phyloP scores from a whole-genome alignment of 768 basidiomycete genomes.

The Agaricus sinodeliciosus region DNA sequence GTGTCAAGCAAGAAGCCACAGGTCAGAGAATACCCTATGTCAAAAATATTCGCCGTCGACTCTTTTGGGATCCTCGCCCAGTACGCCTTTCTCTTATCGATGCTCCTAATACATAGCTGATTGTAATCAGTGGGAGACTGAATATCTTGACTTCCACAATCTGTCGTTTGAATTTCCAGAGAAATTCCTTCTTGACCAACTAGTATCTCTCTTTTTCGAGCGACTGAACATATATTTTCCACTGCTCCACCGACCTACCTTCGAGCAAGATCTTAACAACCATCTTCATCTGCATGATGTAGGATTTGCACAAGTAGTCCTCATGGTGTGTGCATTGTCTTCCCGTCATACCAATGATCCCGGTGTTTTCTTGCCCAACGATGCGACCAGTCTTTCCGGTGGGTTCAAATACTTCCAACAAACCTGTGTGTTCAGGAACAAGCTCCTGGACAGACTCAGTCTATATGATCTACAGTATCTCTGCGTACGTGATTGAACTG shows the following conservation, averaged over 20 bases:
- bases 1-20: slow-evolving; percentile 34
- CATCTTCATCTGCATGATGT: slow-evolving; percentile 42
- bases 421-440: slow-evolving; percentile 54
- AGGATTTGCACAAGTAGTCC: slow-evolving; percentile 49
- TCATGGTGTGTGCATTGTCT: slow-evolving; percentile 61
- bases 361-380: slow-evolving; percentile 27
- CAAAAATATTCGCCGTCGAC: slow-evolving; percentile 17
- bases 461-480: slow-evolving; percentile 70
- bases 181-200: slow-evolving; percentile 34
- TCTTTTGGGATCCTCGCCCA: slow-evolving; percentile 24
- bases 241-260: slow-evolving; percentile 62
- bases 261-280: slow-evolving; percentile 40
- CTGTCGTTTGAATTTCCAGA: slow-evolving; percentile 39
- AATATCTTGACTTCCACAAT: slow-evolving; percentile 16
- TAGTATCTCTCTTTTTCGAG: slow-evolving; percentile 57
- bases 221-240: slow-evolving; percentile 46
- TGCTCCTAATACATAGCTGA: background rate
- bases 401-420: slow-evolving; percentile 61
- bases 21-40: slow-evolving; percentile 13
- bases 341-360: slow-evolving; percentile 52
- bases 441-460: slow-evolving; percentile 47
- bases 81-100: slow-evolving; percentile 13
- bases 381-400: slow-evolving; percentile 34
- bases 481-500: slow-evolving; percentile 37
- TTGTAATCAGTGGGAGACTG: slow-evolving; percentile 30